Evolutionary conservation across 2,329 filamentous ascomycete genomes (phyloP).

Genomic region (Arthrobotrys pseudoclavata): DNA sequence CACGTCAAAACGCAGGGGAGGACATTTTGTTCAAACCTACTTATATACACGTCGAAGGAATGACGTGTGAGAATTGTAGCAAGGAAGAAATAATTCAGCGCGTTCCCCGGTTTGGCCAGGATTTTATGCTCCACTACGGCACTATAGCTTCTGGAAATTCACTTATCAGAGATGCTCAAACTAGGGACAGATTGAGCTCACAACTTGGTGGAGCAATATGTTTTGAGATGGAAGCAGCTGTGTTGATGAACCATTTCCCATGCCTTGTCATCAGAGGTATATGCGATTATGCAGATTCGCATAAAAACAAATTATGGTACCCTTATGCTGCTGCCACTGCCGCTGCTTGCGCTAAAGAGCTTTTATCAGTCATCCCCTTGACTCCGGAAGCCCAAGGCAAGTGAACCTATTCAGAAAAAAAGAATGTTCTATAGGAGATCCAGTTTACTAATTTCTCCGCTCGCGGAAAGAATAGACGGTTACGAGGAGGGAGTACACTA

Average conservation of each 20-base stretch:
- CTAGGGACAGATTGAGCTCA: neutral
- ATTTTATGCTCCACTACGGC: conserved; percentile 11
- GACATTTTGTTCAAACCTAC: conserved; percentile 32
- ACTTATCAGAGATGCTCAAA: neutral
- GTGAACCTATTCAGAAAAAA: neutral
- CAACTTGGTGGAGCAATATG: neutral
- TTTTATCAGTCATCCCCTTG: conserved; percentile 36
- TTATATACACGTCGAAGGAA: conserved; percentile 4
- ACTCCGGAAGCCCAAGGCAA: neutral
- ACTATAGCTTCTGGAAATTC: conserved; percentile 5
- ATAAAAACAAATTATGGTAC: conserved; percentile 65
- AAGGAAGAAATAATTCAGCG: neutral
- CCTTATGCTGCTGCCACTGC: conserved; percentile 64
- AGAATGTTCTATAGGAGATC: neutral
- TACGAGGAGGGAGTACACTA: no score
- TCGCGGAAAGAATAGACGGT: neutral
- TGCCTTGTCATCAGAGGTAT: conserved; percentile 29
- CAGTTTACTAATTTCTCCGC: neutral
- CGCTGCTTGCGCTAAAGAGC: conserved; percentile 63
- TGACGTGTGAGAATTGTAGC: neutral
- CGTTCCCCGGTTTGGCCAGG: neutral
- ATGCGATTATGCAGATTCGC: conserved; percentile 63
- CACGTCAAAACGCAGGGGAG: neutral
- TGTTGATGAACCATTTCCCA: conserved; percentile 64
- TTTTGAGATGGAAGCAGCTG: conserved; percentile 33